These are phyloP conservation scores for Grammothele lineata DNA, from an alignment of 768 basidiomycete genomes.

Conservation along the genomic window DNA sequence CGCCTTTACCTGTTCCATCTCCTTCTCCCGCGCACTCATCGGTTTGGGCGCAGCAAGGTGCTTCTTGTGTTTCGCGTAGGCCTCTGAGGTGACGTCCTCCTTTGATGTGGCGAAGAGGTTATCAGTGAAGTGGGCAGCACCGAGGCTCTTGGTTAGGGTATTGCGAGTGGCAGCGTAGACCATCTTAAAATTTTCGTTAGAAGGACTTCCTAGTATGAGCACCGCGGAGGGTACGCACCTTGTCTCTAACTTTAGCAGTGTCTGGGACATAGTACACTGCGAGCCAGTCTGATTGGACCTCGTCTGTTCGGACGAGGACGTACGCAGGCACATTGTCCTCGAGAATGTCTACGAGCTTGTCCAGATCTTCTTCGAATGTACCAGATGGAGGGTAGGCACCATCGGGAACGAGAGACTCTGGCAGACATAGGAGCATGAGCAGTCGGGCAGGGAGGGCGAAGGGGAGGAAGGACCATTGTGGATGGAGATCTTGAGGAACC, in stretches of 20 bases:
- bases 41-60: slow-evolving; percentile 78
- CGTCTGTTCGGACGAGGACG: slow-evolving; percentile 62
- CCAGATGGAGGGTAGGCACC: slow-evolving; percentile 42
- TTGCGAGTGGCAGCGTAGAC: slow-evolving; percentile 79
- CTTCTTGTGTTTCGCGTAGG: slow-evolving; percentile 69
- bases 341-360: slow-evolving; percentile 50
- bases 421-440: slow-evolving; percentile 17
- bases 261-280: slow-evolving; percentile 82
- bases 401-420: slow-evolving; percentile 70
- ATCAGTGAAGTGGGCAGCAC: slow-evolving; percentile 67
- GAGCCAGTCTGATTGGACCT: slow-evolving; percentile 63
- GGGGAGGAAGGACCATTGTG: slow-evolving; percentile 53
- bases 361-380: slow-evolving; percentile 60
- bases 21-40: slow-evolving; percentile 76
- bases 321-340: slow-evolving; percentile 69
- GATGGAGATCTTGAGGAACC: slow-evolving; percentile 79
- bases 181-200: slow-evolving; percentile 64
- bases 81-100: slow-evolving; percentile 57
- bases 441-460: slow-evolving; percentile 2
- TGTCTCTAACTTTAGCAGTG: slow-evolving; percentile 72
- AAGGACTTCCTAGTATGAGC: too few species aligned
- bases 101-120: slow-evolving; percentile 77
- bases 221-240: slow-evolving; percentile 51
- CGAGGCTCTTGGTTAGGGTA: slow-evolving; percentile 66
- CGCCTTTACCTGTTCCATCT: slow-evolving; percentile 70